Percentiles rank a stretch among this genome's conserved stretches.
Evolutionary conservation across 202 grass and related monocot genomes (phyloP).

Genomic region (Musa balbisiana): DNA sequence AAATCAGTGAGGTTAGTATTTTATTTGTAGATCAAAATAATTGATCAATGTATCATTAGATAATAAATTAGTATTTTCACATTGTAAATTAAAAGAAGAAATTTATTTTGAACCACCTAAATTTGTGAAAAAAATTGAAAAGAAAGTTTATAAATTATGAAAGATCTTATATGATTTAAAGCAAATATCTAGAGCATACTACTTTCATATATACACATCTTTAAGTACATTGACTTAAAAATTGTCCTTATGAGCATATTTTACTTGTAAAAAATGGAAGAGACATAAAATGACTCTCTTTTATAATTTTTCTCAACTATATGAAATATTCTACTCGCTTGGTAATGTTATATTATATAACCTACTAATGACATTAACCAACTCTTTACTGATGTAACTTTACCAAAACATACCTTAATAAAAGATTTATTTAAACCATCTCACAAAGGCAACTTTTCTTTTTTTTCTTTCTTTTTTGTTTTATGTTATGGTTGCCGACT

Average conservation of each 20-base stretch:
- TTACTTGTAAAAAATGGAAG: not conserved
- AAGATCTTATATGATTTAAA: not conserved
- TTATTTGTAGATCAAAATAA: too few relatives aligned
- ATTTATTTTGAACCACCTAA: not conserved
- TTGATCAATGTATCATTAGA: not conserved
- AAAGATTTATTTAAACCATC: too few relatives aligned
- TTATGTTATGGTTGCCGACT: not conserved
- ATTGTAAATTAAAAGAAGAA: not conserved
- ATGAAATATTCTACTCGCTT: too few relatives aligned
- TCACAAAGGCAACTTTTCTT: too few relatives aligned
- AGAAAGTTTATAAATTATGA: not conserved
- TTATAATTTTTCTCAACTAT: too few relatives aligned
- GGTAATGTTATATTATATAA: too few relatives aligned
- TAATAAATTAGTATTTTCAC: not conserved
- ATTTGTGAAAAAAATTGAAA: not conserved
- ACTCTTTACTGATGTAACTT: too few relatives aligned
- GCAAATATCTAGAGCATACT: not conserved
- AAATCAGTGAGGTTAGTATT: not conserved
- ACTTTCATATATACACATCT: not conserved
- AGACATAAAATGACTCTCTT: not conserved
- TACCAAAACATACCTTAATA: too few relatives aligned
- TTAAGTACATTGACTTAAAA: not conserved
- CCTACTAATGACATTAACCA: too few relatives aligned
- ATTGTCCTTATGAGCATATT: not conserved
- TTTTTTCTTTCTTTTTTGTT: not conserved